Evolutionary conservation across 1,284 basidiomycete species (phyloP), one percentile per base, ranked within the genome.

Genomic region (Caloboletus inedulis): DNA sequence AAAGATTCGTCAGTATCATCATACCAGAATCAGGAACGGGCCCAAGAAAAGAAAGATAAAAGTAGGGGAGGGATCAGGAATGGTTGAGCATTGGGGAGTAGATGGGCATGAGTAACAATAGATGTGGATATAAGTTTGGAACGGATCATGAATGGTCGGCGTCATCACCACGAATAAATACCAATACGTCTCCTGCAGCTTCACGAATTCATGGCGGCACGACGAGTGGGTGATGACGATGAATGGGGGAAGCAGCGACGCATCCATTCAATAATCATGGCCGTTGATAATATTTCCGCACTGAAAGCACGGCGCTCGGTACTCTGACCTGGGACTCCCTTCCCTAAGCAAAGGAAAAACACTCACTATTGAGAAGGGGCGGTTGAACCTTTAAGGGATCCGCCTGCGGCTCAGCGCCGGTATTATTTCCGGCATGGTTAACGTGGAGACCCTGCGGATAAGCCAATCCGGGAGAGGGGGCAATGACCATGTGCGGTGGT

Each of bases 271-370:
- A 64, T 45, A 55, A 65, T 86, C 75, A 86, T 74, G 78, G 78
- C 68, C 77, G 82, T 77, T 81, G 75, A 73, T 80, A 79, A 72
- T 79, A 73, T 79, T 85, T 84, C 82, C 84, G 84, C 82, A 85
- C 84, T 87, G 82, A 83, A 87, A 86, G 85, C 75, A 87, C 81
- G 84, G 84, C 72, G 61, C 84, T 87, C 77, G 85, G 84, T 87
- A 87, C 81, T 78, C 77, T 81, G 79, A 76, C 81, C 83, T 73
- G 72, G 74, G 76, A 73, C 73, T 81, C 84, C 84, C 83, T 84
- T 87, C 84, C 84, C 81, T 79, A 68, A 69, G 70, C 62, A 69
- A 72, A 68, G 61, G 67, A 74, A 73, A 74, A 62, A 63, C 59
- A 84, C 87, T 89, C 83, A 89, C 87, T 82, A 74, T 85, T 77